Evolutionary conservation across 352 stramenopile genomes (phyloP), one percentile per base, ranked within the genome.

Genomic region (Globisporangium spinosum): DNA sequence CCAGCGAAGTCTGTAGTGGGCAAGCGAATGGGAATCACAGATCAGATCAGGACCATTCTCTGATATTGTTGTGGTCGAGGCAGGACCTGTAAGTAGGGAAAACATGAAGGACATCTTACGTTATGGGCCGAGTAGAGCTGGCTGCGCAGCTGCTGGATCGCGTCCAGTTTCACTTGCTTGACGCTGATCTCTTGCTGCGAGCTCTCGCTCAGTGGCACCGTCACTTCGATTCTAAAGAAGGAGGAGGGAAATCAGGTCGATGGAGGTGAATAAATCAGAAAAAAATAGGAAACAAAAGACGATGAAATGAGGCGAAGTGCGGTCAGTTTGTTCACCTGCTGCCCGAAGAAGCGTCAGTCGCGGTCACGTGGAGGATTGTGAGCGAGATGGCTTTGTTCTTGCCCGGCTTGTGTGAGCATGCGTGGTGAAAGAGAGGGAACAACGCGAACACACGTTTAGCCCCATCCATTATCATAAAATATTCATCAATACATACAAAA

Each of bases 161-260:
- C 83, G 47, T 89, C 77, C 23, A 82, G 38, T 62, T 91, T 91
- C n/a, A 91, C 77, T 45, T 86, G 82, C 25, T 75, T 72, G 3
- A 87, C 70, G 58, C 51, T 75, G 47, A 87, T 70, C 55, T 69
- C 65, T 3, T 73, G 62, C 51, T 76, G 67, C 9, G 77, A 85
- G 8, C 61, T 65, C 32, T 78, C 68, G 13, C 73, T 79, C 10
- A 87, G 60, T 4, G 79, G 77, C 1, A 87, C 56, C 49, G 78
- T 68, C 12, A 77, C 81, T 22, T 77, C 78, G 12, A 79, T 65
- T 43, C 69, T 74, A 63, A n/a, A 22, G 12, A 5, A 40, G 27
- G 20, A 29, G 7, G 40, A 17, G 0, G 12, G 12, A 22, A 51
- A 23, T 17, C 29, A 60, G 29, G 17, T 13, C 29, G 17, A 60